phyloP scores from a whole-genome alignment of 495 filamentous ascomycete species.

The Xylaria flabelliformis region DNA sequence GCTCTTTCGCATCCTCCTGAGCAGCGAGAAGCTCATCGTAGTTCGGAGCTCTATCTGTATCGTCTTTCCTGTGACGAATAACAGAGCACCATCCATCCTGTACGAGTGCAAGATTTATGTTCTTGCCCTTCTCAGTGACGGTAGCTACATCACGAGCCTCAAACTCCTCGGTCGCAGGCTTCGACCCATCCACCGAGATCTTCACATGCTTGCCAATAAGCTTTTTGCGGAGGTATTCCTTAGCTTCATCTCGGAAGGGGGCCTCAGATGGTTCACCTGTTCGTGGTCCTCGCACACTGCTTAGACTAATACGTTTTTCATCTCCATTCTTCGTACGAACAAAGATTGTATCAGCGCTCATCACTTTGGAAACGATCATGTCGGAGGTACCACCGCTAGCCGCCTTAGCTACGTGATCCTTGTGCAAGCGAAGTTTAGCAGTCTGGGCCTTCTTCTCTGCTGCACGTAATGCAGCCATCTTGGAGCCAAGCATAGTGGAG shows the following conservation, averaged over 20 bases:
- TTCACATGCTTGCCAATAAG: conserved; percentile 95
- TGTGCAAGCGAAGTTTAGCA: conserved; percentile 75
- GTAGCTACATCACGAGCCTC: conserved; percentile 95
- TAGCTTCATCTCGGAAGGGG: conserved; percentile 89
- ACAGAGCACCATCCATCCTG: conserved; percentile 93
- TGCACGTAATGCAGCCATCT: conserved; percentile 84
- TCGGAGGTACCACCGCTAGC: conserved; percentile 66
- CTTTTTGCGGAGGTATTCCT: conserved; percentile 93
- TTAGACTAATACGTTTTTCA: conserved; percentile 90
- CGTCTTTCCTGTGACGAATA: conserved; percentile 90
- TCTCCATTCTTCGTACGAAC: conserved; percentile 79
- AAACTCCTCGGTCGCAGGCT: conserved; percentile 86
- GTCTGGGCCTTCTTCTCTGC: conserved; percentile 87
- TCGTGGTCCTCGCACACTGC: conserved; percentile 91
- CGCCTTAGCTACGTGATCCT: conserved; percentile 71
- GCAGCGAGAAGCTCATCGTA: conserved; percentile 92
- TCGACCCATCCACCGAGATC: conserved; percentile 86
- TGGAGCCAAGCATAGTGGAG: conserved; percentile 80
- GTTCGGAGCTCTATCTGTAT: conserved; percentile 87
- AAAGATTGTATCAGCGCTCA: conserved; percentile 88
- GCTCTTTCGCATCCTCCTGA: conserved; percentile 83
- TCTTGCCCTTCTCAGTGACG: conserved; percentile 80
- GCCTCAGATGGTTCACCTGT: conserved; percentile 63
- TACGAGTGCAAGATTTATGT: conserved; percentile 82
- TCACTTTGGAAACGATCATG: conserved; percentile 80